Evolutionary conservation across 768 basidiomycete species (phyloP).

Genomic region (Tephrocybe sp.): DNA sequence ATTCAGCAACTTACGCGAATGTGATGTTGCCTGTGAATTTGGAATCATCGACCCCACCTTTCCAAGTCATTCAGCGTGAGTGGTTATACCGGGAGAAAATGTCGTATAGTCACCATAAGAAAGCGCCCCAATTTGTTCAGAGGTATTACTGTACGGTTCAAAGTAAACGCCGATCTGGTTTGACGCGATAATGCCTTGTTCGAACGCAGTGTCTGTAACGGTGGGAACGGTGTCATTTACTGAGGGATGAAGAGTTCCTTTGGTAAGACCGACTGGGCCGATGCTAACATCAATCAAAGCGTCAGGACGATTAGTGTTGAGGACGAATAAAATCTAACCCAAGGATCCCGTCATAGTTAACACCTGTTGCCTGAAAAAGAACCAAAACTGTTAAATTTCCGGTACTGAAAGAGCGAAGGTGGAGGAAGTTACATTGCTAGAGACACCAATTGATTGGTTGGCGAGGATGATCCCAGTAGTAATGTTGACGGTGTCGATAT

Average conservation of each 20-base stretch:
- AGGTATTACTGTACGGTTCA: background rate
- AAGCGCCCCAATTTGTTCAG: background rate
- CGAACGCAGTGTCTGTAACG: background rate
- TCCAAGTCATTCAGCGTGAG: background rate
- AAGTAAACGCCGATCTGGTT: background rate
- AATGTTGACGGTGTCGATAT: slow-evolving; percentile 54
- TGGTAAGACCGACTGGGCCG: background rate
- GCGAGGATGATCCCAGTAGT: slow-evolving; percentile 46
- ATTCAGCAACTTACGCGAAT: background rate
- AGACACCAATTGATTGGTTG: slow-evolving; percentile 66
- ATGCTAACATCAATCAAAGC: background rate
- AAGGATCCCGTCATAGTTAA: background rate
- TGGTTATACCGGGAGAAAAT: background rate
- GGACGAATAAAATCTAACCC: background rate
- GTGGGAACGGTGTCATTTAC: background rate
- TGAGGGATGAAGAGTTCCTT: background rate
- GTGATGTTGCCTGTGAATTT: background rate
- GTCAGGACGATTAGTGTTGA: background rate
- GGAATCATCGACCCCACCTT: background rate
- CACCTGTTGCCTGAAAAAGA: background rate
- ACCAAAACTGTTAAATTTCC: background rate
- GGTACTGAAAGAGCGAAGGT: slow-evolving; percentile 46
- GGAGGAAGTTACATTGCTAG: slow-evolving; percentile 26
- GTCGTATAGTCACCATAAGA: background rate
- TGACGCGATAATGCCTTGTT: background rate